Evolutionary conservation across 2,329 filamentous ascomycete species (phyloP), one percentile per base, ranked within the genome.

Genomic region (Basipetospora chlamydospora): DNA sequence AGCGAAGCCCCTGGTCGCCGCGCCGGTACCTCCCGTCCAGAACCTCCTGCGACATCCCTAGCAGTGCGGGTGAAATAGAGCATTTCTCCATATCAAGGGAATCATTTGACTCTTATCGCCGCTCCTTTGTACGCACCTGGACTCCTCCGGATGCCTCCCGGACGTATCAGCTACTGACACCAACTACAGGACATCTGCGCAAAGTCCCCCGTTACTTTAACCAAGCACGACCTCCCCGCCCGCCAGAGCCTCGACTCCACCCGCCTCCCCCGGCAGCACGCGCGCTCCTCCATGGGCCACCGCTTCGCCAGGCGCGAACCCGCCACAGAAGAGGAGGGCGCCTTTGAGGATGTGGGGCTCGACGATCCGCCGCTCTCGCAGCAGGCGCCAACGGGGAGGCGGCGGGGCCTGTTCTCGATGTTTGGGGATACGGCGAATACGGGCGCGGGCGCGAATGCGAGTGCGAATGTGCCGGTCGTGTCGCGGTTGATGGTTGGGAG

Each of bases 71-170:
- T 48, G 85, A 93, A 43, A 87, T 86, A 47, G 88, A 96, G 53
- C 86, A 81, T 11, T 96, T 96, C 55, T 85, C 81, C 44, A 96
- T 96, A 54, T 94, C 87, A 26, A 74, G 88, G 49, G 90, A 96
- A 60, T 95, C 87, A 2, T 96, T 96, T 52, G 90, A 96, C 55
- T 94, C 87, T 3, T 96, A 96, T 60, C 72, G 90, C 44, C 77
- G 90, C 49, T 95, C 87, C 44, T 96, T 96, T 63, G 88, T 94
- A 70, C 47, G 80, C 66, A 11, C n/a, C 26, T 10, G 16, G 26
- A 31, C 13, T 10, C 22, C 22, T 31, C 26, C 26, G n/a, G n/a
- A n/a, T n/a, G n/a, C n/a, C n/a, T n/a, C n/a, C n/a, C n/a, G n/a
- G n/a, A n/a, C n/a, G n/a, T n/a, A n/a, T n/a, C n/a, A n/a, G n/a